phyloP scores from a whole-genome alignment of 2,329 filamentous ascomycete genomes.

The Sporothrix phasma region DNA sequence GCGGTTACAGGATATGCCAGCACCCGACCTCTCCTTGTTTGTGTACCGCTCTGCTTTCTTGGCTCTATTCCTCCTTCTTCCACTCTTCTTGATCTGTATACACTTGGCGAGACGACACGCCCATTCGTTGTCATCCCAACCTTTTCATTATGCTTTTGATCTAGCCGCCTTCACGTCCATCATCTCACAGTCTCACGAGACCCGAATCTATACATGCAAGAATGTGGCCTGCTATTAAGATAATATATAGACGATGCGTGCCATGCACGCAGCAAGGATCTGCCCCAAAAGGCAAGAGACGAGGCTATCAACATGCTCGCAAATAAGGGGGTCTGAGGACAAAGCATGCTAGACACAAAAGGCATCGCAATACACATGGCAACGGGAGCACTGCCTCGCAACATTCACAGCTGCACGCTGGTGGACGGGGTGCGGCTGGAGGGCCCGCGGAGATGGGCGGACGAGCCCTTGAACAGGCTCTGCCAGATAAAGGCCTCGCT shows the following conservation, averaged over 20 bases:
- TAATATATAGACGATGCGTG: neutral
- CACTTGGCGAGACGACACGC: neutral
- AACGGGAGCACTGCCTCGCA: neutral
- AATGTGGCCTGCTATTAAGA: neutral
- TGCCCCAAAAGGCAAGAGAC: neutral
- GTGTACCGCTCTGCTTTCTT: too few relatives aligned
- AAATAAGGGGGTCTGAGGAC: neutral
- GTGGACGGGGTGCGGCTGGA: slow-evolving; percentile 32
- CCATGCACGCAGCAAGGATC: too few relatives aligned
- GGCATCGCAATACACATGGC: neutral
- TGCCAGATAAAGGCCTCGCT: slow-evolving; percentile 99
- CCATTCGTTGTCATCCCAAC: neutral
- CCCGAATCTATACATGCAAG: neutral
- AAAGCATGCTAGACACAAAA: neutral
- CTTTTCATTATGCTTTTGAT: too few relatives aligned
- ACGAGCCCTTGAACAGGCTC: slow-evolving; percentile 87
- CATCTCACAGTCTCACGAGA: neutral
- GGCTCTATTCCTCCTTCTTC: too few relatives aligned
- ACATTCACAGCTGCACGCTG: slow-evolving; percentile 33
- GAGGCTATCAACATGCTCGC: neutral
- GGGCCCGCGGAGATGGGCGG: slow-evolving; percentile 63
- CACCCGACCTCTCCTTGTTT: neutral
- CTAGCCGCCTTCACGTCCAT: neutral
- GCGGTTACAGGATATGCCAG: neutral
- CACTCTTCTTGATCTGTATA: too few relatives aligned